These are phyloP conservation scores for Mesembryanthemum crystallinum DNA, from an alignment of 148 eudicot genomes.

Conservation along the genomic window DNA sequence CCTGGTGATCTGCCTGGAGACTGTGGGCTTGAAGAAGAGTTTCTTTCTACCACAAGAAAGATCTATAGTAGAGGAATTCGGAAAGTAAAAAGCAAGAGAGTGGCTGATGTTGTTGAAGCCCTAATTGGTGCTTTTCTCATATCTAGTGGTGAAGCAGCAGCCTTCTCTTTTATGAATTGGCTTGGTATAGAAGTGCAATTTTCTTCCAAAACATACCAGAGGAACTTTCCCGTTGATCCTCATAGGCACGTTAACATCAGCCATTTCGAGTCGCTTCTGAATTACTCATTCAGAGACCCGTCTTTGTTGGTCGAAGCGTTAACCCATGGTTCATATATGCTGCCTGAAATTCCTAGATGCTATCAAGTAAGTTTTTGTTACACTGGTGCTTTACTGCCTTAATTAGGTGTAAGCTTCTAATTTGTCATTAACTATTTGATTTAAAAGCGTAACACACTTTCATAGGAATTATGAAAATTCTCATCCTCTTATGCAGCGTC, in stretches of 20 bases:
- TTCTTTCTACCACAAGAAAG: slow-evolving; percentile 30
- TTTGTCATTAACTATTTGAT: background rate
- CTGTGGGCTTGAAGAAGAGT: slow-evolving; percentile 37
- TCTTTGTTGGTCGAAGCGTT: slow-evolving; percentile 80
- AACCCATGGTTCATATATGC: slow-evolving; percentile 90
- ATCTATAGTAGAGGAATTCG: slow-evolving; percentile 41
- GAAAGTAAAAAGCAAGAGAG: slow-evolving; percentile 54
- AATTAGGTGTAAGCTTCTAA: background rate
- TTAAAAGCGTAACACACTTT: background rate
- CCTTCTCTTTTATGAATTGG: slow-evolving; percentile 71
- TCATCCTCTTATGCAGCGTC: slow-evolving; percentile 44
- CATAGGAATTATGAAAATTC: too few species aligned
- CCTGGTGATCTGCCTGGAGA: slow-evolving; percentile 51
- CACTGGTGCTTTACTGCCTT: too few species aligned
- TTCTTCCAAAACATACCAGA: slow-evolving; percentile 29
- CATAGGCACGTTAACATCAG: slow-evolving; percentile 39
- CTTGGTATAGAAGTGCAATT: slow-evolving; percentile 71
- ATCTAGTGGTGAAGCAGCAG: slow-evolving; percentile 64
- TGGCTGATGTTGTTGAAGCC: slow-evolving; percentile 96
- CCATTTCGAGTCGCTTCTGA: slow-evolving; percentile 48
- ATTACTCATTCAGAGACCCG: slow-evolving; percentile 59
- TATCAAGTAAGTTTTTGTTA: slow-evolving; percentile 64
- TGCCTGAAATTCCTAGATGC: slow-evolving; percentile 77
- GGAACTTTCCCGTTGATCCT: slow-evolving; percentile 39
- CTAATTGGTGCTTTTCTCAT: slow-evolving; percentile 81